Evolutionary conservation across 805 yeast genomes (phyloP), one percentile per base, ranked within the genome.

Genomic region (Yamadazyma endophytica): DNA sequence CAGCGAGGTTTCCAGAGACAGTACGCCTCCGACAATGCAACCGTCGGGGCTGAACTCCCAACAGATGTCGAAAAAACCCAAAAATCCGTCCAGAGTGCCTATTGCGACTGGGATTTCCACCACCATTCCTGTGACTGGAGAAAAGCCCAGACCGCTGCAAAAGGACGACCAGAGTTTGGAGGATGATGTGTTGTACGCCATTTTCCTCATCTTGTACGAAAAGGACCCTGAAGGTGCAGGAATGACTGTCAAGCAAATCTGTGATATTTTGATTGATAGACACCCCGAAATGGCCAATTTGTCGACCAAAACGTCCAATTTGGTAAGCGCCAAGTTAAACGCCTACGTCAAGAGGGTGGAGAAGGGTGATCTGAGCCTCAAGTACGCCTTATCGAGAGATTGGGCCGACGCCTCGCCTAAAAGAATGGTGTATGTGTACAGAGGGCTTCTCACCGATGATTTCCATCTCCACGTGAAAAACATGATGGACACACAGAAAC

Each of bases 361-460:
- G 52, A 83, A 83, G 50, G 92, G 92, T 43, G 94, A 84, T 52
- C 68, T 77, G 39, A 70, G 76, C 25, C 66, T 84, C 47, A 72
- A 73, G 35, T 84, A 84, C 54, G 86, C 90, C 13, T 60, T 84
- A 25, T 79, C 87, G 1, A 74, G 95, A 59, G 92, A 84, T 55
- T 84, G 95, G 95, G 90, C 94, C 3, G 90, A 83, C 54, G 87
- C 90, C 12, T 78, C 87, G 2, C 95, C 95, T 31, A 80, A 84
- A 49, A 70, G 95, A 64, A 84, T 84, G 95, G 88, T 84, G 17
- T 84, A 84, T 49, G 88, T 82, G 29, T 84, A 84, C 55, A 75
- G 92, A 48, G 95, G 94, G 22, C 60, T 82, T 17, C 64, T 84
- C 39, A 74, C 90, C 18, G 69, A 76, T n/a, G 89, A 83, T 51